Evolutionary conservation across 192 early-diverging fungal genomes (phyloP), one percentile per base, ranked within the genome.

Genomic region (Rhizophagus sp.): DNA sequence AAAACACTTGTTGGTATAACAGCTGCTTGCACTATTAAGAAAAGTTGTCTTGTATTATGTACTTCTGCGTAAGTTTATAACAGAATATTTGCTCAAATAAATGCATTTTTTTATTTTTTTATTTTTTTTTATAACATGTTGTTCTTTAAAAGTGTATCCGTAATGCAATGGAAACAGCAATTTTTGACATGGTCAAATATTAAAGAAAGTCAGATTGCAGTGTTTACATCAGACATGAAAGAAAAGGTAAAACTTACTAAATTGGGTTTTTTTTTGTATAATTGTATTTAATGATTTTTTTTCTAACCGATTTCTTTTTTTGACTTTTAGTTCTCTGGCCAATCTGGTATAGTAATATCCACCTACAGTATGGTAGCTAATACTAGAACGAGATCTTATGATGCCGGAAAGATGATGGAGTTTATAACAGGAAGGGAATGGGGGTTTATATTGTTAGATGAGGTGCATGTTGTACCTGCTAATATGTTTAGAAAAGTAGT

Each of bases 1-100:
- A 99, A 99, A 85, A 99, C 98, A 0, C 87, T 99, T 52, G 98
- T 99, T 0, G 98, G 98, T 22, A 97, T 99, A 52, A 98, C 97
- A 22, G 98, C 98, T 1, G 96, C 97, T 0, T 97, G 95, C 80
- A 99, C 98, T 0, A 94, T 99, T 81, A 95, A 95, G 79, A 98
- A 98, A 85, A 95, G 94, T 76, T 92, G 92, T 17, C 88, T 99
- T 66, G 97, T 98, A 19, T 87, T 99, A 34, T 99, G 98, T 82
- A 99, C 95, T 7, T 88, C 83, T 6, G 84, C 80, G 52, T 49
- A 63, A 65, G 75, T 77, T 44, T 47, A 15, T 30, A 19, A 22
- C 12, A 57, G 4, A 57, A n/a, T 9, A 34, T 17, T 62, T 62
- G 1, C 63, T 50, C 25, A 27, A 63, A 25, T n/a, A 8, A 15